These are phyloP conservation scores for Eragrostis curvula DNA, from an alignment of 176 grass and related monocot genomes.

Conservation along the genomic window DNA sequence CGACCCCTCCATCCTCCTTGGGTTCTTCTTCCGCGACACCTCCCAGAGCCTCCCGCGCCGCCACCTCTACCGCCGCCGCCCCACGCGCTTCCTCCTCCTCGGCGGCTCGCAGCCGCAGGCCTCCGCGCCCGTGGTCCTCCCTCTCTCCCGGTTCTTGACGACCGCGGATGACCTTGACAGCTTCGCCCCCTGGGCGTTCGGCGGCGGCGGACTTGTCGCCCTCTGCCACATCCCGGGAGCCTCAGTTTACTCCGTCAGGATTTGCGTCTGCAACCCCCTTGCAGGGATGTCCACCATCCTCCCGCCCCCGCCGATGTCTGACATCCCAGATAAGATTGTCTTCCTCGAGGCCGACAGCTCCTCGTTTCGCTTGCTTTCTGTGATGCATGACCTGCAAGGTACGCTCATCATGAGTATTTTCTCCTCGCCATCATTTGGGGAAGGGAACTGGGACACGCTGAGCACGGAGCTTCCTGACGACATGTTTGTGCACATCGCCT, in stretches of 20 bases:
- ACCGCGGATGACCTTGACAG: neutral
- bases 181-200: conserved; percentile 23
- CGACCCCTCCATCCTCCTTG: neutral
- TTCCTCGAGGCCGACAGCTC: conserved; percentile 21
- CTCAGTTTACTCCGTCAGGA: neutral
- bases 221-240: neutral
- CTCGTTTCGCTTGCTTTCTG: conserved; percentile 33
- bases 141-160: conserved; percentile 28
- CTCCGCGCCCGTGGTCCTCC: neutral
- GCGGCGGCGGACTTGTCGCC: conserved; percentile 10
- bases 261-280: conserved; percentile 41
- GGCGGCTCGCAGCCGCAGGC: neutral
- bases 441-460: neutral
- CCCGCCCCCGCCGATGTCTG: neutral
- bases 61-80: conserved; percentile 34
- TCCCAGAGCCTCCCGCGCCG: conserved; percentile 32
- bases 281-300: conserved; percentile 31
- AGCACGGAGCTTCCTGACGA: conserved; percentile 1
- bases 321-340: conserved; percentile 8
- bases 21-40: conserved; percentile 40
- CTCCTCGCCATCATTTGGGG: neutral
- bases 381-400: neutral
- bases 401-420: conserved; percentile 11
- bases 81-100: conserved; percentile 38
- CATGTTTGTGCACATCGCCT: conserved; percentile 11